These are phyloP conservation scores for Trichoderma koningiopsis DNA, from an alignment of 2,329 filamentous ascomycete genomes.

Conservation along the genomic window DNA sequence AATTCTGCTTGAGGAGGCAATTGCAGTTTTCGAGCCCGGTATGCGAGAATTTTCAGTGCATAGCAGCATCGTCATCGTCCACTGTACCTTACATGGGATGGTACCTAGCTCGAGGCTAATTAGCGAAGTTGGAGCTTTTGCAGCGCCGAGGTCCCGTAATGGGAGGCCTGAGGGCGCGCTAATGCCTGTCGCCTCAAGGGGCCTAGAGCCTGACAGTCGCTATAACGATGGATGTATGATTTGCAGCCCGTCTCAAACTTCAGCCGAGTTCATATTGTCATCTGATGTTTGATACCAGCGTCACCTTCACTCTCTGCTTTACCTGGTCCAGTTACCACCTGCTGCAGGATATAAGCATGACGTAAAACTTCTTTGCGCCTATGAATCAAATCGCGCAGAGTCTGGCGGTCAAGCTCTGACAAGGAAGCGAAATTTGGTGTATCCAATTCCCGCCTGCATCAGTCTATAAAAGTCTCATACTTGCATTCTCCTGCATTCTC, in stretches of 20 bases:
- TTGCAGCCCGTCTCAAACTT: background rate
- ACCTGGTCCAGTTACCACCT: background rate
- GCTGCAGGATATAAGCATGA: background rate
- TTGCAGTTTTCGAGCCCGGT: background rate
- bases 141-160: background rate
- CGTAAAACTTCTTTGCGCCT: background rate
- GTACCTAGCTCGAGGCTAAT: background rate
- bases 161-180: background rate
- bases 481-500: background rate
- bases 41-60: background rate
- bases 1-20: slow-evolving; percentile 3
- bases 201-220: background rate
- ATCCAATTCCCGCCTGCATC: background rate
- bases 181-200: background rate
- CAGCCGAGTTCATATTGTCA: background rate
- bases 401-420: too few species aligned
- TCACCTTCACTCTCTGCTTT: background rate
- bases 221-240: background rate
- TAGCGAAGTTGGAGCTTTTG: background rate
- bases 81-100: background rate
- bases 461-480: background rate
- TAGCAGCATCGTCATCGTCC: background rate
- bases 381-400: background rate
- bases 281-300: background rate
- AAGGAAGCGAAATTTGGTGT: background rate